Evolutionary conservation across 768 basidiomycete genomes (phyloP).

Genomic region (Phylloporus scabripes): DNA sequence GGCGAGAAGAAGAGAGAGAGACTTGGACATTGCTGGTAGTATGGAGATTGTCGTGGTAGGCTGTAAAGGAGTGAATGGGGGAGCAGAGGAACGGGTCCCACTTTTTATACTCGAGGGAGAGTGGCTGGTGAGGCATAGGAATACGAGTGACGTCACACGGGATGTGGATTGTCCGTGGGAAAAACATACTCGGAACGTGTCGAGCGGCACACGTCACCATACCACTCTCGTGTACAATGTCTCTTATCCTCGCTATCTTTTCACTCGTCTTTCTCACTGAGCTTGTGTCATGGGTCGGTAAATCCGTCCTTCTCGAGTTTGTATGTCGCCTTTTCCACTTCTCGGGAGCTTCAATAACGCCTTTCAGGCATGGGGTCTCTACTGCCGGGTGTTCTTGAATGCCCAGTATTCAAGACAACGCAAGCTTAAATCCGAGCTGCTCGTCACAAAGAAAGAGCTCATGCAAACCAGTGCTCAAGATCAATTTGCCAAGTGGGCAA

Average conservation of each 20-base stretch:
- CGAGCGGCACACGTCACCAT: background rate
- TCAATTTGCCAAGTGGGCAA: constrained; percentile 98
- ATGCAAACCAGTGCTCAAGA: constrained; percentile 90
- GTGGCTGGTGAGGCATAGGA: background rate
- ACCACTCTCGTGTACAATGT: constrained; percentile 41
- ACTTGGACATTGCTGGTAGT: background rate
- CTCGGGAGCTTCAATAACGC: constrained; percentile 4
- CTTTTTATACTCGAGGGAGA: background rate
- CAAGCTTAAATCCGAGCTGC: constrained; percentile 72
- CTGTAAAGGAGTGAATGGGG: background rate
- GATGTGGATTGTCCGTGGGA: no score
- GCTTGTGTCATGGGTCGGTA: constrained; percentile 83
- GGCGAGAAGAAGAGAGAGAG: background rate
- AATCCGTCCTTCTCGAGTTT: constrained; percentile 73
- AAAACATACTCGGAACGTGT: no score
- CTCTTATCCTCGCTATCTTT: constrained; percentile 79
- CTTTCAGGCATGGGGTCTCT: constrained; percentile 65
- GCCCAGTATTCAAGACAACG: constrained; percentile 53
- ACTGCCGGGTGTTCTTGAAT: constrained; percentile 61
- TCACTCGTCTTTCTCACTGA: constrained; percentile 76
- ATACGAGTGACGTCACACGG: constrained; percentile 7
- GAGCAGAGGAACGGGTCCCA: background rate
- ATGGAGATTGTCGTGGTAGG: background rate
- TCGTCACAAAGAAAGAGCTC: constrained; percentile 79
- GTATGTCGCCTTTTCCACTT: constrained; percentile 42